phyloP scores from a whole-genome alignment of 306 rosid genomes.

The Luffa acutangula region DNA sequence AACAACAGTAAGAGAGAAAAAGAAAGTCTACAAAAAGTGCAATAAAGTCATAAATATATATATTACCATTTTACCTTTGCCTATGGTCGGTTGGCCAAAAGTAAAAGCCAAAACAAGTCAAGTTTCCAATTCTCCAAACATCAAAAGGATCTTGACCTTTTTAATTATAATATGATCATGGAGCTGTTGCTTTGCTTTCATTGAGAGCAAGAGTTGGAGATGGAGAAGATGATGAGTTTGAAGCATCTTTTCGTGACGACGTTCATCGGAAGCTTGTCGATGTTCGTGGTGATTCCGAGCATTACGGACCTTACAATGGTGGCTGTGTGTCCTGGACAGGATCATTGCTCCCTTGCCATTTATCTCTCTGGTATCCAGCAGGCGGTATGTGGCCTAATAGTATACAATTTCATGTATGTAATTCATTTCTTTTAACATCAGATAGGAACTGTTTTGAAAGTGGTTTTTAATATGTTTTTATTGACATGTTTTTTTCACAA shows the following conservation, averaged over 20 bases:
- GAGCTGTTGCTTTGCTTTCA: not conserved
- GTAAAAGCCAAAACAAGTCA: not conserved
- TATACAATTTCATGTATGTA: not conserved
- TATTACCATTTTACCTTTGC: not conserved
- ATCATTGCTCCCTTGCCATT: slow-evolving; percentile 71
- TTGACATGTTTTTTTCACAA: too few relatives aligned
- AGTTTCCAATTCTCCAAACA: not conserved
- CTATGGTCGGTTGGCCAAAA: not conserved
- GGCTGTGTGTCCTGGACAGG: slow-evolving; percentile 57
- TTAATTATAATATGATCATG: not conserved
- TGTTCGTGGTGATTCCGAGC: slow-evolving; percentile 26
- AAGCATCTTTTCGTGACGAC: slow-evolving; percentile 49
- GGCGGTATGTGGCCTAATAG: slow-evolving; percentile 29
- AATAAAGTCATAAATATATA: not conserved
- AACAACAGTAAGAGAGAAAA: not conserved
- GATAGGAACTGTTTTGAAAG: too few relatives aligned
- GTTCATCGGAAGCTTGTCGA: slow-evolving; percentile 26
- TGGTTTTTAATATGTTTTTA: too few relatives aligned
- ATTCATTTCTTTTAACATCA: too few relatives aligned
- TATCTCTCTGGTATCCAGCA: slow-evolving; percentile 71
- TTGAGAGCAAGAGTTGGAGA: not conserved
- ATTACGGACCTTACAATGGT: slow-evolving; percentile 57
- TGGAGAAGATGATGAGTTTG: slow-evolving; percentile 30
- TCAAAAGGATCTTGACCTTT: not conserved
- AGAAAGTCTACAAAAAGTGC: not conserved